Percentiles rank a stretch among this genome's conserved stretches.
Conservation (phyloP, 805 yeast species). For the Blastobotrys chiropterorum region DNA sequence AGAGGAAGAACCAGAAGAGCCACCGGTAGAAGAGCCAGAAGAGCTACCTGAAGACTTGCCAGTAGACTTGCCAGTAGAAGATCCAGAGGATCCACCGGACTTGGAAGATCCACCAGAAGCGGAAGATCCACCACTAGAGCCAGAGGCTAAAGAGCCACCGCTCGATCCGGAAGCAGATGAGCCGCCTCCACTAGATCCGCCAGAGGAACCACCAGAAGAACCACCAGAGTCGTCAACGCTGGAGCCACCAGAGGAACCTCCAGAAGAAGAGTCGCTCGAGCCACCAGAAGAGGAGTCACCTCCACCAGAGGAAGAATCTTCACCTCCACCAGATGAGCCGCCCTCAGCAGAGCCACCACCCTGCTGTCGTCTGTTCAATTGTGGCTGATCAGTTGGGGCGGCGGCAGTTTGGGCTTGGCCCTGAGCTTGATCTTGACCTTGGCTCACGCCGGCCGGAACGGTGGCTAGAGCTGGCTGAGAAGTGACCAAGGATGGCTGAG, state of each 20-base stretch:
- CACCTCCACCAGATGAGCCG: neutral
- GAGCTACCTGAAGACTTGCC: neutral
- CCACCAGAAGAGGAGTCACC: neutral
- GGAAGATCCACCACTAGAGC: neutral
- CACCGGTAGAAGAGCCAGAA: neutral
- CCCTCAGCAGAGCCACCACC: neutral
- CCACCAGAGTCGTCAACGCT: neutral
- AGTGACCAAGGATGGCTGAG: neutral
- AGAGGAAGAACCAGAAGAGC: neutral
- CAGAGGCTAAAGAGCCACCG: neutral
- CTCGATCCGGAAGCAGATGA: neutral
- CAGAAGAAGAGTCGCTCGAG: neutral
- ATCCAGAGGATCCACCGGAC: neutral
- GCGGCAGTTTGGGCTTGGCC: neutral
- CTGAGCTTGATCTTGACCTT: too few species aligned
- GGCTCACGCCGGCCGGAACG: neutral
- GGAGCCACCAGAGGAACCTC: neutral
- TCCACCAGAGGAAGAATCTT: neutral
- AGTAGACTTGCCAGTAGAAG: neutral
- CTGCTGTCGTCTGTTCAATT: neutral
- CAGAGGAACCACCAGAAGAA: neutral
- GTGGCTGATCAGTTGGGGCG: neutral
- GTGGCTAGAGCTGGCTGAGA: neutral
- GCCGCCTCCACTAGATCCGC: neutral
- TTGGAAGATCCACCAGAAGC: neutral